These are phyloP conservation scores for Hanseniaspora singularis DNA, from an alignment of 805 yeast genomes.

Conservation along the genomic window DNA sequence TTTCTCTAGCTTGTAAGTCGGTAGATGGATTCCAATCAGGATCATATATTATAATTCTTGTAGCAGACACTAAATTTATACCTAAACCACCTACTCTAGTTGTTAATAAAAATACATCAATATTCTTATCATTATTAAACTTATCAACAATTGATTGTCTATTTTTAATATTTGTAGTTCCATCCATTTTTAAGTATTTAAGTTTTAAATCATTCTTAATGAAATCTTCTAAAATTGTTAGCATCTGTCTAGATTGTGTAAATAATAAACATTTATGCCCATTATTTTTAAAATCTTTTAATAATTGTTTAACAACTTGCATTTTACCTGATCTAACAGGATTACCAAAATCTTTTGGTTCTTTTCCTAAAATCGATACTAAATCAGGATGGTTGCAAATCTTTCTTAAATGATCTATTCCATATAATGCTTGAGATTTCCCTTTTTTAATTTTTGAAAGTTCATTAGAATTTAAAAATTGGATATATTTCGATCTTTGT, in stretches of 20 bases:
- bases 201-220: conserved; percentile 35
- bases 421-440: conserved; percentile 68
- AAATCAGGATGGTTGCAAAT: conserved; percentile 95
- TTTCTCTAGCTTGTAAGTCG: conserved; percentile 88
- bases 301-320: conserved; percentile 69
- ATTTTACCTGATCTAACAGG: conserved; percentile 70
- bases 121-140: conserved; percentile 49
- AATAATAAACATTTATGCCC: conserved; percentile 74
- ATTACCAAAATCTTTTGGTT: conserved; percentile 39
- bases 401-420: conserved; percentile 80
- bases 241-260: conserved; percentile 88
- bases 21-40: conserved; percentile 99
- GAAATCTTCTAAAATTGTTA: conserved; percentile 69
- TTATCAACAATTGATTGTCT: conserved; percentile 72
- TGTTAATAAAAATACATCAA: conserved; percentile 65
- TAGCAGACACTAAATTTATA: conserved; percentile 87
- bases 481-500: conserved; percentile 64
- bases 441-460: conserved; percentile 60
- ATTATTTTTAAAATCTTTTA: conserved; percentile 65
- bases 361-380: conserved; percentile 27
- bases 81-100: conserved; percentile 96
- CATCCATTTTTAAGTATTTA: conserved; percentile 79
- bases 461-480: conserved; percentile 67
- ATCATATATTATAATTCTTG: conserved; percentile 82
- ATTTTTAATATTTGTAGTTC: conserved; percentile 66